A percentile compares a stretch with the other conserved stretches of the same genome.
phyloP scores from a whole-genome alignment of 1,284 basidiomycete species.

The Melampsora larici-populina region DNA sequence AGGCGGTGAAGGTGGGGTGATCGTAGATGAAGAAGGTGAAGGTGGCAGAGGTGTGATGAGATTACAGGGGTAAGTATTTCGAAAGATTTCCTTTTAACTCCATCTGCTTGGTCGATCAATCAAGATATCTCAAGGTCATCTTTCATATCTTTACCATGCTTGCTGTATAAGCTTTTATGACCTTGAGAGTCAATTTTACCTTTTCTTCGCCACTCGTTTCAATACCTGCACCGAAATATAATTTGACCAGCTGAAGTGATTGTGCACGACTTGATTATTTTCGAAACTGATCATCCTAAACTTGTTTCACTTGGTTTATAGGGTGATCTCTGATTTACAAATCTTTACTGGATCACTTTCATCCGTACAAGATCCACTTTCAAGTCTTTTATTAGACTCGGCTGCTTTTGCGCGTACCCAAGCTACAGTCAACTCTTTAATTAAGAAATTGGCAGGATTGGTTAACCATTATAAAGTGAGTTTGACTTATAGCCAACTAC shows the following conservation, averaged over 20 bases:
- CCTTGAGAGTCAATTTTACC: not conserved
- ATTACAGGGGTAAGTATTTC: conserved; percentile 29
- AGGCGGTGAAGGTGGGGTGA: conserved; percentile 20
- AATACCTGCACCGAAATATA: no score
- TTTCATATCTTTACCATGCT: not conserved
- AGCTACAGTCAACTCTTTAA: conserved; percentile 33
- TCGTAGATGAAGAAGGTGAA: conserved; percentile 39
- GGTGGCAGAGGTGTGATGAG: conserved; percentile 34
- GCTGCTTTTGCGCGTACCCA: conserved; percentile 36
- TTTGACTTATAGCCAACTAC: not conserved
- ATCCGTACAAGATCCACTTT: conserved; percentile 37
- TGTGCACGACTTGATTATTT: no score
- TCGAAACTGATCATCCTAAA: not conserved
- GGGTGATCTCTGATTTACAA: conserved; percentile 36
- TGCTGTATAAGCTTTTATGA: not conserved
- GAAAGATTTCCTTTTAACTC: not conserved
- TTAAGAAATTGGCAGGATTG: conserved; percentile 29
- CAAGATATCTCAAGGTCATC: not conserved
- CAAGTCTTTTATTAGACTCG: conserved; percentile 26
- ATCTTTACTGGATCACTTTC: conserved; percentile 42
- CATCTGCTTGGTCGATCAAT: not conserved
- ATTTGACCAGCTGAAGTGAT: no score
- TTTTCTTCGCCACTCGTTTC: not conserved
- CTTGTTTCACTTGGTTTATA: not conserved
- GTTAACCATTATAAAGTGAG: conserved; percentile 29